These are phyloP conservation scores for Fusarium sp. DNA, from an alignment of 2,329 filamentous ascomycete species.

Conservation along the genomic window DNA sequence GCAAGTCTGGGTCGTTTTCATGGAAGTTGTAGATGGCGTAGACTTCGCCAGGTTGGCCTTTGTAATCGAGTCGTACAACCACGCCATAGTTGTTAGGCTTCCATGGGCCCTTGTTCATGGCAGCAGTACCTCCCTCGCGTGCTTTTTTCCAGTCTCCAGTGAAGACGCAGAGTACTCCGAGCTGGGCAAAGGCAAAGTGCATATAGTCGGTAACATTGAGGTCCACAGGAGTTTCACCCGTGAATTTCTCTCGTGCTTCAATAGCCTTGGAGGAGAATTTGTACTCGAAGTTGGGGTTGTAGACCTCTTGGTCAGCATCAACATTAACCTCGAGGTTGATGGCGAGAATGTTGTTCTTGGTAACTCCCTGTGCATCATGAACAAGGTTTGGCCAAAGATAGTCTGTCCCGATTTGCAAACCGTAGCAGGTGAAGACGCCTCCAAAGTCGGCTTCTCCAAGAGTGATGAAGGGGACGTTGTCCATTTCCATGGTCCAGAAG, in stretches of 20 bases:
- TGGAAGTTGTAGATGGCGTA: neutral
- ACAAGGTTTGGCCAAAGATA: neutral
- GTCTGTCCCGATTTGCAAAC: neutral
- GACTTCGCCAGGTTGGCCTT: no score
- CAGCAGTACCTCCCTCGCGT: no score
- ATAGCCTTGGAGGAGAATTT: no score
- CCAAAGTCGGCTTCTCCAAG: neutral
- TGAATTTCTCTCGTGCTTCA: no score
- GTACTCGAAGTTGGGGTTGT: no score
- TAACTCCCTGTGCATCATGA: no score
- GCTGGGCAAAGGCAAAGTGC: conserved; percentile 10
- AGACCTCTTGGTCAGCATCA: no score
- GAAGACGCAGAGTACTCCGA: neutral
- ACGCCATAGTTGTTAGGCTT: neutral
- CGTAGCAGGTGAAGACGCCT: neutral
- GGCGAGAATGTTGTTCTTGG: neutral
- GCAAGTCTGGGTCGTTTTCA: neutral
- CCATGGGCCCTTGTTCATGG: neutral
- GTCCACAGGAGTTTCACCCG: no score
- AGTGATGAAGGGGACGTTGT: neutral
- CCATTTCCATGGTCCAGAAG: neutral
- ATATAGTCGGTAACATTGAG: no score
- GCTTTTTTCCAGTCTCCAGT: neutral
- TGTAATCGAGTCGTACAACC: no score
- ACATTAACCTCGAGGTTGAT: no score